A percentile compares a stretch with the other conserved stretches of the same genome.
These are phyloP conservation scores for Penicillium salamii DNA, from an alignment of 495 filamentous ascomycete genomes.

Conservation along the genomic window DNA sequence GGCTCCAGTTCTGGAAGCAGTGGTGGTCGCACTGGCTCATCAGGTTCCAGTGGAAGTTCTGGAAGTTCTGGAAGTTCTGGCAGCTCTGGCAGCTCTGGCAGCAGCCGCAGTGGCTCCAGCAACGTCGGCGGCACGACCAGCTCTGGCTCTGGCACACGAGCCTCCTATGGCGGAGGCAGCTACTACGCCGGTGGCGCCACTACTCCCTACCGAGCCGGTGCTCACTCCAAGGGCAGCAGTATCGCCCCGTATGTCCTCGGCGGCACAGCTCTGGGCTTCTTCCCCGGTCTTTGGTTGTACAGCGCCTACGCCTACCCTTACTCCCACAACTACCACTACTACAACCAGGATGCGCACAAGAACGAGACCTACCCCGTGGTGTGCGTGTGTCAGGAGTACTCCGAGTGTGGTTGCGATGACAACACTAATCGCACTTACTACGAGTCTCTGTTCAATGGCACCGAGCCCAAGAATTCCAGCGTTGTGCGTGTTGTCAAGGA, in stretches of 20 bases:
- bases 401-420: constrained; percentile 79
- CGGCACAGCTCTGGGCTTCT: constrained; percentile 54
- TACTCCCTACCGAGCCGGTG: constrained; percentile 66
- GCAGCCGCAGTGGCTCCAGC: constrained; percentile 21
- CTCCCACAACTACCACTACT: constrained; percentile 57
- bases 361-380: constrained; percentile 70
- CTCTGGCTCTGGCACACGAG: constrained; percentile 55
- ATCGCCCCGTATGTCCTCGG: constrained; percentile 58
- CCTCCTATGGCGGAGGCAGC: constrained; percentile 58
- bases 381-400: constrained; percentile 71
- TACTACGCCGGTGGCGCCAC: constrained; percentile 79
- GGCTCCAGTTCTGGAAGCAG: constrained; percentile 25
- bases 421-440: constrained; percentile 59
- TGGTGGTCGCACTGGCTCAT: constrained; percentile 21
- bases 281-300: constrained; percentile 59
- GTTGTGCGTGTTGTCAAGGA: constrained; percentile 59
- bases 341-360: constrained; percentile 32
- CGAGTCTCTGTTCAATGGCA: constrained; percentile 60
- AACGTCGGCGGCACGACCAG: constrained; percentile 64
- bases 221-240: constrained; percentile 46
- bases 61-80: constrained; percentile 19
- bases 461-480: constrained; percentile 64
- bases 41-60: constrained; percentile 23
- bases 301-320: constrained; percentile 63
- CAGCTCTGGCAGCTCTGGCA: constrained; percentile 20